Evolutionary conservation across 495 filamentous ascomycete genomes (phyloP).

Genomic region (Penicillium desertorum): DNA sequence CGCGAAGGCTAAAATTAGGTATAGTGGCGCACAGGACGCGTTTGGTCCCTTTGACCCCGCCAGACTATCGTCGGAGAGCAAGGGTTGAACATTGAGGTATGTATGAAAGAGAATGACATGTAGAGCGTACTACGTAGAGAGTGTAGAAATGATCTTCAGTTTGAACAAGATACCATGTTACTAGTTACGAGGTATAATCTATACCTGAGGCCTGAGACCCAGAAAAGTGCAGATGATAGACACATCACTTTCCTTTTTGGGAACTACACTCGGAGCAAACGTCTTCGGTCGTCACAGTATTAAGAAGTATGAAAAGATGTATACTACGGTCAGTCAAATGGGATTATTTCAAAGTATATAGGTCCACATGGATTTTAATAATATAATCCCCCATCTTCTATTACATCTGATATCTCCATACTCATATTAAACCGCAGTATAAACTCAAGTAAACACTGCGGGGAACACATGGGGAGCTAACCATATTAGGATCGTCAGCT

Average conservation of each 20-base stretch:
- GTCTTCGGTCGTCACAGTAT: not conserved
- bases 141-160: not conserved
- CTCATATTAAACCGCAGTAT: not conserved
- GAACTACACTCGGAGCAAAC: constrained; percentile 5
- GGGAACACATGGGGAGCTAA: constrained; percentile 12
- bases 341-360: not conserved
- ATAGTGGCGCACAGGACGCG: constrained; percentile 14
- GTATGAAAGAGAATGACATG: not conserved
- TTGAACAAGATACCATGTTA: not conserved
- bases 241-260: not conserved
- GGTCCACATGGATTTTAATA: not conserved
- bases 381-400: not conserved
- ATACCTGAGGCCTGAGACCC: not conserved
- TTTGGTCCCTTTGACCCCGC: constrained; percentile 19
- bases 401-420: not conserved
- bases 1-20: not conserved
- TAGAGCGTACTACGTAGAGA: not conserved
- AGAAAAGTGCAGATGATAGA: constrained; percentile 8
- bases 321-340: not conserved
- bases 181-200: not conserved
- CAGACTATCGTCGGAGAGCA: not conserved
- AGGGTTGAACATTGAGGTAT: constrained; percentile 1
- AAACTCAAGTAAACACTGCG: constrained; percentile 15
- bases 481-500: constrained; percentile 8
- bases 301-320: not conserved